Evolutionary conservation across 2,329 filamentous ascomycete genomes (phyloP).

Genomic region (Chalara sp.): DNA sequence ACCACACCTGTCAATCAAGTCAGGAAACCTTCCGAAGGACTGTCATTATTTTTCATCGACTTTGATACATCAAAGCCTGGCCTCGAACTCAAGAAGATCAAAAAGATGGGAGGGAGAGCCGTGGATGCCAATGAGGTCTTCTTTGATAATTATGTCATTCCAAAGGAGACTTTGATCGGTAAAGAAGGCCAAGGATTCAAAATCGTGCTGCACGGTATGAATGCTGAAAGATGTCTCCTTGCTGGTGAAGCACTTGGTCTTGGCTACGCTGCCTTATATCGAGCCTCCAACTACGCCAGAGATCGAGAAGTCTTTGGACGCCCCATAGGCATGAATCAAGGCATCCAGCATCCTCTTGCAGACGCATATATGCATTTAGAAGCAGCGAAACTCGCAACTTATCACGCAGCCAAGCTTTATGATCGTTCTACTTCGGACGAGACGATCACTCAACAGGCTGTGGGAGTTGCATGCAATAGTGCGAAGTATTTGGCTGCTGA

Average conservation of each 20-base stretch:
- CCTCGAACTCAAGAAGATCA: conserved; percentile 55
- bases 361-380: conserved; percentile 60
- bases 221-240: conserved; percentile 68
- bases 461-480: conserved; percentile 61
- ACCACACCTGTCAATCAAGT: conserved; percentile 65
- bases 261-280: conserved; percentile 63
- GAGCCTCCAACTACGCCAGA: conserved; percentile 57
- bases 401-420: conserved; percentile 58
- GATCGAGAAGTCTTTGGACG: conserved; percentile 60
- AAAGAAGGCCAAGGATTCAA: conserved; percentile 71
- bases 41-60: conserved; percentile 77
- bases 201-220: conserved; percentile 74
- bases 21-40: conserved; percentile 63
- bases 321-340: conserved; percentile 61
- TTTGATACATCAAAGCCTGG: conserved; percentile 54
- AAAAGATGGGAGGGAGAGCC: conserved; percentile 79
- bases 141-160: conserved; percentile 71
- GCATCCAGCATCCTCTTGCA: conserved; percentile 58
- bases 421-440: conserved; percentile 45
- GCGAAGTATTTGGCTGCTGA: conserved; percentile 66
- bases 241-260: conserved; percentile 76
- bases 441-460: conserved; percentile 44
- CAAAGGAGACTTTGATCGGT: conserved; percentile 59
- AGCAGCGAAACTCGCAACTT: conserved; percentile 57
- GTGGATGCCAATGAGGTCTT: conserved; percentile 86